These are phyloP conservation scores for Fusarium sp. DNA, from an alignment of 2,329 filamentous ascomycete species.

Conservation along the genomic window DNA sequence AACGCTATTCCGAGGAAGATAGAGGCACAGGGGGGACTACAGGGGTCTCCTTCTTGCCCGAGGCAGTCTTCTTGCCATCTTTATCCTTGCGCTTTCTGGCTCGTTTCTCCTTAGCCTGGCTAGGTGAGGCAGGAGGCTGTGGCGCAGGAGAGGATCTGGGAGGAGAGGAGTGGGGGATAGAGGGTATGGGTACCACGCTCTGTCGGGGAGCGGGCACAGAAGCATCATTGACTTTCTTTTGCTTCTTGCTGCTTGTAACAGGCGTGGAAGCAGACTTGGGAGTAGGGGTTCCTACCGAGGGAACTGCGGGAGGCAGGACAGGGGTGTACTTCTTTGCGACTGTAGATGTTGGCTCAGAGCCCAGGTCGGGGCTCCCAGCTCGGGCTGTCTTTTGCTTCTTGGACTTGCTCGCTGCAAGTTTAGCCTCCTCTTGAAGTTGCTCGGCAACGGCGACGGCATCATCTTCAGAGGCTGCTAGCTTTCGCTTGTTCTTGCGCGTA, in stretches of 20 bases:
- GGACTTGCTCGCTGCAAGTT: constrained; percentile 52
- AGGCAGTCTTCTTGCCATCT: constrained; percentile 35
- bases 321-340: constrained; percentile 47
- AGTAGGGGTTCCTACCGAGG: constrained; percentile 39
- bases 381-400: constrained; percentile 52
- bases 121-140: constrained; percentile 30
- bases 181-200: constrained; percentile 48
- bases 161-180: constrained; percentile 46
- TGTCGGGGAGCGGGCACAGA: constrained; percentile 44
- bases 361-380: constrained; percentile 48
- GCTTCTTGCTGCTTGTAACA: constrained; percentile 38
- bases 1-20: constrained; percentile 38
- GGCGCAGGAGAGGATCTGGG: constrained; percentile 38
- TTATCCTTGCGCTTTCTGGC: constrained; percentile 45
- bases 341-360: constrained; percentile 42
- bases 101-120: constrained; percentile 43
- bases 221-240: constrained; percentile 45
- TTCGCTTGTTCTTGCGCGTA: constrained; percentile 50
- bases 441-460: constrained; percentile 48
- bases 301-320: constrained; percentile 46
- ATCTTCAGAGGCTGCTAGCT: constrained; percentile 51
- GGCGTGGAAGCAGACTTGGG: constrained; percentile 37
- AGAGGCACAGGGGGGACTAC: constrained; percentile 39
- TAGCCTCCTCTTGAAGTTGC: constrained; percentile 49
- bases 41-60: constrained; percentile 41